Conservation (phyloP, 305 asterid genomes). For the Fraxinus velutina region DNA sequence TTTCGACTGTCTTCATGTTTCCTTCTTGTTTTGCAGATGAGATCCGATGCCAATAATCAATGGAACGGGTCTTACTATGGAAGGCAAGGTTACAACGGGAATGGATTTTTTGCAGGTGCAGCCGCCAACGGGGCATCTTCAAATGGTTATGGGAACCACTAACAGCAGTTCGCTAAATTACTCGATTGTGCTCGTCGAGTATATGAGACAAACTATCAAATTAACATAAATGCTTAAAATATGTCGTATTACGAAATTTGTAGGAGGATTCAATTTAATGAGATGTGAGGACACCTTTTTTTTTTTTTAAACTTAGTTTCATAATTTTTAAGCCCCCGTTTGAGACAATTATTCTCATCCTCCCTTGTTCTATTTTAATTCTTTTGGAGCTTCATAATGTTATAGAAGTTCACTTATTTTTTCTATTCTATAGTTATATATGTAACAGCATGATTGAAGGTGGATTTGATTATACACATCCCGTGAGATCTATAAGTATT, state of each 20-base stretch:
- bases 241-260: conserved; percentile 46
- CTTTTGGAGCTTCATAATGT: conserved; percentile 22
- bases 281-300: conserved; percentile 10
- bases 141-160: conserved; percentile 55
- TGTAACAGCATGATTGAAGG: not conserved
- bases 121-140: conserved; percentile 46
- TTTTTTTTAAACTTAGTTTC: conserved; percentile 21
- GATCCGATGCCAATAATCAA: conserved; percentile 41
- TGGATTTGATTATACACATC: not conserved
- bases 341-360: conserved; percentile 24
- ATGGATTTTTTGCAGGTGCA: conserved; percentile 52
- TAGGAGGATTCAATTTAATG: conserved; percentile 45
- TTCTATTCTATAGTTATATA: not conserved
- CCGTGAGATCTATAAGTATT: too few species aligned
- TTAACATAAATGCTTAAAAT: conserved; percentile 32
- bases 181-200: conserved; percentile 10
- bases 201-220: conserved; percentile 30
- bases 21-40: conserved; percentile 35
- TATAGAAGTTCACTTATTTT: not conserved
- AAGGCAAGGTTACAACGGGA: conserved; percentile 64
- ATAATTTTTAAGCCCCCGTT: conserved; percentile 22
- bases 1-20: not conserved
- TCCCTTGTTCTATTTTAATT: conserved; percentile 23
- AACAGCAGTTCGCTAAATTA: conserved; percentile 60
- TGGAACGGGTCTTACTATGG: conserved; percentile 62